Percentiles rank a stretch among this genome's conserved stretches.
phyloP scores from a whole-genome alignment of 176 grass and related monocot genomes.

The Eleusine coracana region DNA sequence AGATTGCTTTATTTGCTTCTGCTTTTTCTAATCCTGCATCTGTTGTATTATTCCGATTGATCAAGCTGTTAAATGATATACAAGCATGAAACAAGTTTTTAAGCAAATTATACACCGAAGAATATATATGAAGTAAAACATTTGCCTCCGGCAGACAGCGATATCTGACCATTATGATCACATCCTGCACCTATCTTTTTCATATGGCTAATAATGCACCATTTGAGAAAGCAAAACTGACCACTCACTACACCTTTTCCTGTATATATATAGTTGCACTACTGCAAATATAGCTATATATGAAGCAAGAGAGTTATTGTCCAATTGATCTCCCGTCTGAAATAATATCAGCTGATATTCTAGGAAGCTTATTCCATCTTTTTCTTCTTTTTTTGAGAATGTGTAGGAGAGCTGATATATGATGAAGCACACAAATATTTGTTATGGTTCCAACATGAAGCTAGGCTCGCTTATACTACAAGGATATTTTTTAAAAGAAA shows the following conservation, averaged over 20 bases:
- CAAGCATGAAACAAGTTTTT: background rate
- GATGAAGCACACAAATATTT: no score
- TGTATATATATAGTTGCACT: background rate
- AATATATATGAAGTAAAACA: background rate
- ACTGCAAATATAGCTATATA: background rate
- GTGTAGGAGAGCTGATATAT: background rate
- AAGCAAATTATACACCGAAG: background rate
- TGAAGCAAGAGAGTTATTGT: background rate
- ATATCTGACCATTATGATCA: background rate
- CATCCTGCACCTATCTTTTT: background rate
- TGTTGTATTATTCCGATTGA: background rate
- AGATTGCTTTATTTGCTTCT: no score
- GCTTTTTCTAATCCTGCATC: background rate
- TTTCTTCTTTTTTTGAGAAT: background rate
- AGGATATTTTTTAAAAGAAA: no score
- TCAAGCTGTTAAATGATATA: background rate
- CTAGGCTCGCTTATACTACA: no score
- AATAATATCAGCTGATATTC: background rate
- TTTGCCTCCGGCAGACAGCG: background rate
- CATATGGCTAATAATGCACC: background rate
- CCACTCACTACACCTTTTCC: background rate
- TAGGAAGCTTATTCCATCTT: background rate
- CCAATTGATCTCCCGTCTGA: constrained; percentile 3
- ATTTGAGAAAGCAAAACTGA: background rate
- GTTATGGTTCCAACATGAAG: no score